Percentiles rank a stretch among this genome's conserved stretches.
Evolutionary conservation across 2,329 filamentous ascomycete genomes (phyloP).

Genomic region (Penicillium sp.): DNA sequence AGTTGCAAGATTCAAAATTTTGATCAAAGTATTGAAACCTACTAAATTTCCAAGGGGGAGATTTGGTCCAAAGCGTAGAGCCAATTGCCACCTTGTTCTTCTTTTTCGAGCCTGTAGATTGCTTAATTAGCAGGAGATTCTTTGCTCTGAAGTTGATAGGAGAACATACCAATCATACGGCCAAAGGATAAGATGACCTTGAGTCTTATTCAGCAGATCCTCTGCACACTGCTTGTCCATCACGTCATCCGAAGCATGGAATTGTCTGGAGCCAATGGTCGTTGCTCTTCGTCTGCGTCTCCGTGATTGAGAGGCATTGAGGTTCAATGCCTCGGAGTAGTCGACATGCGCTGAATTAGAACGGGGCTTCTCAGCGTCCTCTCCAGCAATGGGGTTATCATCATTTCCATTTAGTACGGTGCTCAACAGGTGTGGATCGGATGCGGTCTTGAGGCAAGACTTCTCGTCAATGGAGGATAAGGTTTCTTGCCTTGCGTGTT

Average conservation of each 20-base stretch:
- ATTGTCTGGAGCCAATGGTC: slow-evolving; percentile 48
- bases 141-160: background rate
- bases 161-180: slow-evolving; percentile 79
- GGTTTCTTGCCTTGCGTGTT: slow-evolving; percentile 31
- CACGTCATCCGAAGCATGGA: slow-evolving; percentile 68
- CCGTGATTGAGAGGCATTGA: slow-evolving; percentile 38
- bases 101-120: slow-evolving; percentile 66
- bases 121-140: background rate
- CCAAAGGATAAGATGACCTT: slow-evolving; percentile 87
- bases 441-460: slow-evolving; percentile 29
- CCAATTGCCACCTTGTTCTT: slow-evolving; percentile 94
- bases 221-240: slow-evolving; percentile 75
- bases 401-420: slow-evolving; percentile 24
- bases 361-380: slow-evolving; percentile 34
- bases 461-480: slow-evolving; percentile 47
- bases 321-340: slow-evolving; percentile 43
- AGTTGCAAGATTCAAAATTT: background rate
- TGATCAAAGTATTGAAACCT: slow-evolving; percentile 21
- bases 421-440: slow-evolving; percentile 28
- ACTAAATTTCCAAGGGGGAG: slow-evolving; percentile 93
- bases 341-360: slow-evolving; percentile 33
- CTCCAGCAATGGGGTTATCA: slow-evolving; percentile 24
- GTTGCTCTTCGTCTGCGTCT: slow-evolving; percentile 45
- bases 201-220: slow-evolving; percentile 74
- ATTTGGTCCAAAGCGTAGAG: slow-evolving; percentile 94